Evolutionary conservation across 306 rosid species (phyloP), one percentile per base, ranked within the genome.

Genomic region (Dryas octopetala): DNA sequence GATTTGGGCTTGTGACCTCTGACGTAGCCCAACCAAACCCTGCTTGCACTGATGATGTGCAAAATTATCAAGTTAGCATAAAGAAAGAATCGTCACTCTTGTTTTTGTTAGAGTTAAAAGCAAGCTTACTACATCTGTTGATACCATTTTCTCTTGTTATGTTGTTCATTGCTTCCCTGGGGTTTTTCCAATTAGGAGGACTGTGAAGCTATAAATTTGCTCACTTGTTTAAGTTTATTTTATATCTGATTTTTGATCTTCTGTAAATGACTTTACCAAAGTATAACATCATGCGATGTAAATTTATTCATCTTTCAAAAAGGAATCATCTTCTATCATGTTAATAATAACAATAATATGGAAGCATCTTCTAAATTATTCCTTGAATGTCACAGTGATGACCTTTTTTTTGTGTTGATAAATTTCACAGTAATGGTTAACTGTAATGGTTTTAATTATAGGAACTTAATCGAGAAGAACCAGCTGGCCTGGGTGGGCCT

Each of bases 381-480:
- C n/a, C 48, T 74, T 75, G 64, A 61, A 66, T 49, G 70, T 68
- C 47, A 15, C 54, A 15, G 44, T 59, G 28, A 38, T 60, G 6
- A 11, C 10, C 17, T 52, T 38, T 43, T 69, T 38, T 9, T 59
- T 23, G 3, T 26, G 63, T 59, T n/a, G 23, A 6, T 54, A 4
- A 16, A n/a, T 7, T 53, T 53, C 63, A 52, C 11, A 5, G 43
- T 53, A 19, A 68, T 19, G 60, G 48, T 7, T 41, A 46, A 41
- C 17, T 63, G 19, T 19, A 49, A 16, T 17, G 69, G 17, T 61
- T 70, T 73, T 69, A 53, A 10, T 65, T 85, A 58, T 76, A 95
- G 97, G 98, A 95, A 72, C 97, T 95, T 69, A 95, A 89, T 83
- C 86, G 97, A 78, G 95, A 90, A 86, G 98, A 95, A 75, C 96